phyloP scores from a whole-genome alignment of 768 basidiomycete species.

The Termitomyces sp. region DNA sequence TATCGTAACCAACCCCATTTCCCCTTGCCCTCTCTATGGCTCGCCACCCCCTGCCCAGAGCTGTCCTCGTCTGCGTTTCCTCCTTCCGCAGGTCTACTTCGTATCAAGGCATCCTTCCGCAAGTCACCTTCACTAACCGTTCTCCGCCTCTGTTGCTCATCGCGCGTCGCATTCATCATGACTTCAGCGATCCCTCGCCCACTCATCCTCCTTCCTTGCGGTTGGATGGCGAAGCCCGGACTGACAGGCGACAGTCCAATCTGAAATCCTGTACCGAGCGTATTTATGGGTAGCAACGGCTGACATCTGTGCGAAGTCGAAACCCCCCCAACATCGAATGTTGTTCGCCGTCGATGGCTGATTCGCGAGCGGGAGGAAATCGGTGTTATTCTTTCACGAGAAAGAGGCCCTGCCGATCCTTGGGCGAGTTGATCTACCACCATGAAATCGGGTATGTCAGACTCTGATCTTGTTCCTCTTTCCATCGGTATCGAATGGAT shows the following conservation, averaged over 20 bases:
- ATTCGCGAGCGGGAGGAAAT: background rate
- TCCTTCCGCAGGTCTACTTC: slow-evolving; percentile 7
- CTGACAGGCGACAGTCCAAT: slow-evolving; percentile 72
- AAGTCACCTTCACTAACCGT: slow-evolving; percentile 49
- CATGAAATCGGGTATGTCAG: slow-evolving; percentile 15
- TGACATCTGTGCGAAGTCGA: background rate
- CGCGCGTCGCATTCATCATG: slow-evolving; percentile 17
- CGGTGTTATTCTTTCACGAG: background rate
- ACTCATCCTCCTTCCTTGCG: slow-evolving; percentile 38
- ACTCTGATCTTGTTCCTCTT: slow-evolving; percentile 26
- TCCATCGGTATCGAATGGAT: slow-evolving; percentile 19
- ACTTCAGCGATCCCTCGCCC: slow-evolving; percentile 30
- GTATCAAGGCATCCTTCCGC: slow-evolving; percentile 12
- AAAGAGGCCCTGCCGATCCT: too few relatives aligned
- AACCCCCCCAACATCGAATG: background rate
- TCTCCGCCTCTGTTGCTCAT: slow-evolving; percentile 28
- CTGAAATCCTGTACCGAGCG: slow-evolving; percentile 53
- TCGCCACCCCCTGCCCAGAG: background rate
- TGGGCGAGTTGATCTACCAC: background rate
- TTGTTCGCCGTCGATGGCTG: slow-evolving; percentile 8
- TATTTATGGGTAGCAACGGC: slow-evolving; percentile 28
- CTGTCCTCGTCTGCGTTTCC: slow-evolving; percentile 1
- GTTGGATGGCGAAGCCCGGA: slow-evolving; percentile 71
- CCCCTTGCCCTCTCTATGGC: background rate
- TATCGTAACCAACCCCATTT: slow-evolving; percentile 25